Percentiles rank a stretch among this genome's conserved stretches.
Conservation (phyloP, 805 yeast species). For the Ogataea nonfermentans region DNA sequence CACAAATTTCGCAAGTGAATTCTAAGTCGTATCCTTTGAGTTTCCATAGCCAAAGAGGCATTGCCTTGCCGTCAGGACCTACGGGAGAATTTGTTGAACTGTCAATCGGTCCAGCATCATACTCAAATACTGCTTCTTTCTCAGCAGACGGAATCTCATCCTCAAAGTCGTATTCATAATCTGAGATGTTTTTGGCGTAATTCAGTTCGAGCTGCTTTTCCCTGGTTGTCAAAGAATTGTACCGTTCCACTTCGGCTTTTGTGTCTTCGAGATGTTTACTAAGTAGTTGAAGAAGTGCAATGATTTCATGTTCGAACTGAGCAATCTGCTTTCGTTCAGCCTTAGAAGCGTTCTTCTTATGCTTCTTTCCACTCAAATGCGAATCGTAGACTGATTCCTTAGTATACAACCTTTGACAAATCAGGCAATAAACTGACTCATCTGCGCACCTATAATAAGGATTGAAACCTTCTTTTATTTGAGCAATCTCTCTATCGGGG, state of each 20-base stretch:
- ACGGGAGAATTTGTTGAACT: constrained; percentile 65
- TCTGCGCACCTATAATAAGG: constrained; percentile 15
- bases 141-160: constrained; percentile 19
- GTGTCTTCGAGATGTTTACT: constrained; percentile 47
- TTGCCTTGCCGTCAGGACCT: constrained; percentile 88
- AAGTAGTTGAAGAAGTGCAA: constrained; percentile 38
- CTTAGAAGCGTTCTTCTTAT: constrained; percentile 46
- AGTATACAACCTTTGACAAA: constrained; percentile 63
- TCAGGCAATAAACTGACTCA: constrained; percentile 48
- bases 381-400: constrained; percentile 62
- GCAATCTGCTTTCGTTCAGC: constrained; percentile 6
- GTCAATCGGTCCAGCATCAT: constrained; percentile 32
- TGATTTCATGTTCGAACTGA: constrained; percentile 38
- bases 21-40: constrained; percentile 77
- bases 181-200: constrained; percentile 35
- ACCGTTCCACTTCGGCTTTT: constrained; percentile 59
- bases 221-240: constrained; percentile 63
- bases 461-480: constrained; percentile 24
- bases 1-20: constrained; percentile 84
- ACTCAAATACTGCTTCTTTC: constrained; percentile 27
- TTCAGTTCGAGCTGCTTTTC: constrained; percentile 59
- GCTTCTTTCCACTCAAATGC: constrained; percentile 76
- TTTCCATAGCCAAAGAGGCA: constrained; percentile 92
- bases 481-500: constrained; percentile 32
- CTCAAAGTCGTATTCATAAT: constrained; percentile 31